Conservation (phyloP, 148 eudicot species). For the Diospyros kaki region DNA sequence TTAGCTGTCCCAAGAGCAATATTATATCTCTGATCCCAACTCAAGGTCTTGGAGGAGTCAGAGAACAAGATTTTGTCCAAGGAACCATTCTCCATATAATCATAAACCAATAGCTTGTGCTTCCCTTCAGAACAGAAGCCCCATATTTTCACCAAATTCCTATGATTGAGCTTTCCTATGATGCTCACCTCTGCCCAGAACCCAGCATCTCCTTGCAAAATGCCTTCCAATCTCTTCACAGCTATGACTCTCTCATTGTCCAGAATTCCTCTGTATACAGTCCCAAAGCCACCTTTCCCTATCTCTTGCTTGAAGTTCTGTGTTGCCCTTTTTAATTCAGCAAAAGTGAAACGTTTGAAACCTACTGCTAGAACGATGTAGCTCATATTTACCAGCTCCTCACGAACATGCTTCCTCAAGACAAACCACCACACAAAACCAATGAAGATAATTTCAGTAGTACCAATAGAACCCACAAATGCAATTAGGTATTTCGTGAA, state of each 20-base stretch:
- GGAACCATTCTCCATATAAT: constrained; percentile 15
- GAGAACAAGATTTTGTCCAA: constrained; percentile 11
- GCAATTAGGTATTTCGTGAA: neutral
- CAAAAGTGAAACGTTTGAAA: constrained; percentile 1
- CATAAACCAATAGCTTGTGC: constrained; percentile 14
- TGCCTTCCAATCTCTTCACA: constrained; percentile 9
- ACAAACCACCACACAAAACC: neutral
- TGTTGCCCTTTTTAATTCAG: constrained; percentile 11
- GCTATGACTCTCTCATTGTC: constrained; percentile 4
- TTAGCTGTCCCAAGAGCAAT: constrained; percentile 20
- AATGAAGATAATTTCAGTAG: neutral
- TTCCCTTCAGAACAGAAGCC: neutral
- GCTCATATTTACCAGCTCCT: constrained; percentile 3
- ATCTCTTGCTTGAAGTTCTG: constrained; percentile 13
- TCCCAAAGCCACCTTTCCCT: constrained; percentile 14
- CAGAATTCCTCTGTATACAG: constrained; percentile 7
- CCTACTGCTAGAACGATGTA: constrained; percentile 2
- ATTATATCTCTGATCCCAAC: constrained; percentile 8
- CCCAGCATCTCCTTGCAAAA: constrained; percentile 6
- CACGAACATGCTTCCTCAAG: neutral
- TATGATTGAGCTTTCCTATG: constrained; percentile 6
- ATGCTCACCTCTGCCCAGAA: constrained; percentile 15
- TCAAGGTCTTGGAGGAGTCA: neutral
- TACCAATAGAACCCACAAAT: constrained; percentile 6
- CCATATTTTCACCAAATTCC: constrained; percentile 7